Conservation (phyloP, 2,329 filamentous ascomycete genomes). For the Polychaeton citri region DNA sequence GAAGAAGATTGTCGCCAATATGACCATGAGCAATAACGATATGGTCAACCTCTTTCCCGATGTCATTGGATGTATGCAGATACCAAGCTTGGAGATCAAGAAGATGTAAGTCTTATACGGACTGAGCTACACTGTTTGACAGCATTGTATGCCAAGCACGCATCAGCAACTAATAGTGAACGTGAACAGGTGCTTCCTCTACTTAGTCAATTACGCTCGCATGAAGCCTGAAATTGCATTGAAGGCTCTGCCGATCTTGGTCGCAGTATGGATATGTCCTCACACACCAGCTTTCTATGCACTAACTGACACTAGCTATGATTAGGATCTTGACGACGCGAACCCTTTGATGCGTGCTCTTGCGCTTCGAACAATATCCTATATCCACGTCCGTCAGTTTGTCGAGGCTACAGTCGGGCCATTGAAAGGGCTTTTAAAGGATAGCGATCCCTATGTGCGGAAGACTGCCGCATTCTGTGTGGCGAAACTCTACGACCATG, state of each 20-base stretch:
- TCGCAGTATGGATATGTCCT: constrained; percentile 45
- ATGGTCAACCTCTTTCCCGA: constrained; percentile 97
- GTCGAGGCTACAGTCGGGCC: constrained; percentile 80
- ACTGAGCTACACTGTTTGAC: too few species aligned
- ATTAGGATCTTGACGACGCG: constrained; percentile 77
- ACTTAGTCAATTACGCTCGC: constrained; percentile 90
- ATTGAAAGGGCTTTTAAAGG: constrained; percentile 69
- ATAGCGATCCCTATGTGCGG: constrained; percentile 86
- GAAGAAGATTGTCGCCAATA: constrained; percentile 99
- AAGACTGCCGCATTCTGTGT: constrained; percentile 96
- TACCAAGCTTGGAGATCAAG: constrained; percentile 93
- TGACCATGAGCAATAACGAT: constrained; percentile 99
- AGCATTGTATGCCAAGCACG: not conserved
- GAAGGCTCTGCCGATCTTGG: constrained; percentile 77
- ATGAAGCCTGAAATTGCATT: constrained; percentile 89
- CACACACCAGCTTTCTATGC: not conserved
- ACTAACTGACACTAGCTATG: not conserved
- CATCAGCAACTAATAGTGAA: not conserved
- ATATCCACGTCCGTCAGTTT: constrained; percentile 92
- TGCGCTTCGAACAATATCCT: constrained; percentile 88
- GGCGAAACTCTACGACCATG: constrained; percentile 95
- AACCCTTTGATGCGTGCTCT: constrained; percentile 89
- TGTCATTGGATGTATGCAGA: constrained; percentile 88
- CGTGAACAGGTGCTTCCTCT: constrained; percentile 74
- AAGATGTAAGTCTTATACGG: constrained; percentile 73